Base-by-base conservation (phyloP, 805 yeast genomes). In the Myxozyma nipponensis region DNA sequence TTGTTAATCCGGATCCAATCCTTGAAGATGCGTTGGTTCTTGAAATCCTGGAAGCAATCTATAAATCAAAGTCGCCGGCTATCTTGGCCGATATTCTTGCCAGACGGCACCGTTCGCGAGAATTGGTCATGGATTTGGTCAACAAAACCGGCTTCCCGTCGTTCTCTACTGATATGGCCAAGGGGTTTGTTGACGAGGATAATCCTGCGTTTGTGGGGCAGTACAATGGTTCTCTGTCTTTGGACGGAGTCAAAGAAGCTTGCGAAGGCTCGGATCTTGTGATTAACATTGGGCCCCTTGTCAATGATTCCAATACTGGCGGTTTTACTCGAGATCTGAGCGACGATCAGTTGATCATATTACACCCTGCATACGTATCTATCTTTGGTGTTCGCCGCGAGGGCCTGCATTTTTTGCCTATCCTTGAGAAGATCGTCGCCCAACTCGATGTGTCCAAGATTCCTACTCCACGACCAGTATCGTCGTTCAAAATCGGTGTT, bases 101-200 rank as follows among this genome's bases (percentile, higher is more conserved):
- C 4, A 79, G 81, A 47, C 77, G 96, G 54, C 84, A 74, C 60
- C 75, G 76, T 15, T 70, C 73, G 26, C 74, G 74, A 1, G 58
- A 68, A 22, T 54, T 72, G 18, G 69, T 84, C 46, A 74, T 77
- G 53, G 60, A 72, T 22, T 70, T 90, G 38, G 77, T 77, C 17
- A 63, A 71, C 36, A 62, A 62, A 49, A 69, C 86, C 54, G 69
- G 70, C 45, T 75, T 62, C 45, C 82, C 79, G 65, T 78, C 74
- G 58, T 85, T 67, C 66, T 71, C 81, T 6, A 78, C 89, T 0
- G 72, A 77, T 44, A 78, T 78, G 77, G 95, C 89, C 15, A 84
- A 88, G 66, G 82, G 86, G 6, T 67, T 79, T 22, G 67, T 89
- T 37, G 82, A 89, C 67, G 97, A 89, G 69, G 67, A 79, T n/a